A percentile compares a stretch with the other conserved stretches of the same genome.
phyloP scores from a whole-genome alignment of 306 rosid species.

The Cucurbita maxima region DNA sequence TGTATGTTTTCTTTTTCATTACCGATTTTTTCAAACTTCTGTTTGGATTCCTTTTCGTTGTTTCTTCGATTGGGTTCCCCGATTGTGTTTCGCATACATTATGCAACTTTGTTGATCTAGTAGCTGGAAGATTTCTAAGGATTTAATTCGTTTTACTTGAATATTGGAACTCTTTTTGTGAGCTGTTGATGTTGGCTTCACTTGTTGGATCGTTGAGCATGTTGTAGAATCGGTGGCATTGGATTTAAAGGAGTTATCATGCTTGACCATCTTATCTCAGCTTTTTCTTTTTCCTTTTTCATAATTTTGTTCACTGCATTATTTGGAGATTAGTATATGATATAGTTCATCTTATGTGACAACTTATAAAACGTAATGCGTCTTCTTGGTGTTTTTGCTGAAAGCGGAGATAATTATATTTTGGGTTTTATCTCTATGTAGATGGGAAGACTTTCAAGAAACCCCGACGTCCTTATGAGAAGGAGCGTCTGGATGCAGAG shows the following conservation, averaged over 20 bases:
- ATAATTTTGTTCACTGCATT: background rate
- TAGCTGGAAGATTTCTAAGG: background rate
- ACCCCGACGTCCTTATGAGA: constrained; percentile 4
- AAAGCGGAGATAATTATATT: too few species aligned
- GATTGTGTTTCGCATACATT: background rate
- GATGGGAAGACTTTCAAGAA: constrained; percentile 4
- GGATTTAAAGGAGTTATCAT: background rate
- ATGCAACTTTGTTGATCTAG: background rate
- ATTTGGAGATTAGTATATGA: background rate
- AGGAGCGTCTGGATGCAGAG: constrained; percentile 3
- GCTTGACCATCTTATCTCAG: background rate
- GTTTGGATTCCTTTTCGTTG: background rate
- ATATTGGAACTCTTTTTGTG: background rate
- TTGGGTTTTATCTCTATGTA: background rate
- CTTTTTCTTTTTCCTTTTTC: background rate
- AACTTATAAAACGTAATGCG: too few species aligned
- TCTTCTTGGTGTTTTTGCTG: too few species aligned
- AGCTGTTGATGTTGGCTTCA: background rate
- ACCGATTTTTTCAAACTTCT: too few species aligned
- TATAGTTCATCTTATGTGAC: too few species aligned
- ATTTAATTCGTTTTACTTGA: background rate
- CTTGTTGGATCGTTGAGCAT: background rate
- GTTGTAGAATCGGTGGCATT: background rate
- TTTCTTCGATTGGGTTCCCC: background rate
- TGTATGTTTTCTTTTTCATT: too few species aligned